phyloP scores from a whole-genome alignment of 2,329 filamentous ascomycete genomes.

The Epichloe coenophiala region DNA sequence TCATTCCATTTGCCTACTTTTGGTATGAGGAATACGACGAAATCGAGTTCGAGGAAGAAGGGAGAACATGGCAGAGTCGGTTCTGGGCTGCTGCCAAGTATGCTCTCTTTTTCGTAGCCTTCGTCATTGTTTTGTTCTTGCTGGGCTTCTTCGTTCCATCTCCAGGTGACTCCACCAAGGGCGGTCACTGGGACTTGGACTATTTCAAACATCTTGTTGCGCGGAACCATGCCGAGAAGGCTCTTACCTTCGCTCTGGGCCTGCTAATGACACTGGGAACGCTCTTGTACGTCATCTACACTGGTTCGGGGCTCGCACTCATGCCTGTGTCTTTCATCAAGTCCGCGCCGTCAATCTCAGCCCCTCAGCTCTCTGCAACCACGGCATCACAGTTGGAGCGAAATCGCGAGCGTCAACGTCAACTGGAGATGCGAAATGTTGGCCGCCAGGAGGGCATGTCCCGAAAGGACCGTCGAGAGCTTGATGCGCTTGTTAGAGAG shows the following conservation, averaged over 20 bases:
- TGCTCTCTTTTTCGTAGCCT: conserved; percentile 68
- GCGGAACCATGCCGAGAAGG: conserved; percentile 76
- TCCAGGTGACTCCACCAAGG: conserved; percentile 49
- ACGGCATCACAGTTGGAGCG: conserved; percentile 70
- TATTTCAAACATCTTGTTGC: conserved; percentile 78
- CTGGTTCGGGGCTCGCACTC: conserved; percentile 74
- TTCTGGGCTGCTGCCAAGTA: conserved; percentile 84
- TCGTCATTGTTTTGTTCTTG: conserved; percentile 73
- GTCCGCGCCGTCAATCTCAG: conserved; percentile 74
- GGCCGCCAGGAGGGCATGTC: conserved; percentile 64
- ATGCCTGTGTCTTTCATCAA: conserved; percentile 87
- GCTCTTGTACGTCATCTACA: conserved; percentile 77
- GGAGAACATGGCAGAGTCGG: conserved; percentile 54
- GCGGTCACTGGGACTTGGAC: conserved; percentile 61
- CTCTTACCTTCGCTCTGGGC: conserved; percentile 78
- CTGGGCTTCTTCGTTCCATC: conserved; percentile 90
- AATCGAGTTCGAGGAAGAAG: conserved; percentile 71
- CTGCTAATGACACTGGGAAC: conserved; percentile 81
- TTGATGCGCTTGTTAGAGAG: conserved; percentile 76
- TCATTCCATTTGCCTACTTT: conserved; percentile 95
- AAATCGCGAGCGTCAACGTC: conserved; percentile 83
- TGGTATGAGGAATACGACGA: conserved; percentile 97
- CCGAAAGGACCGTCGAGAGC: conserved; percentile 73
- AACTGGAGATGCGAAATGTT: conserved; percentile 73
- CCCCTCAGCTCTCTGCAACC: conserved; percentile 61